A percentile compares a stretch with the other conserved stretches of the same genome.
These are phyloP conservation scores for Diaporthe citrichinensis DNA, from an alignment of 2,329 filamentous ascomycete genomes.

Conservation along the genomic window DNA sequence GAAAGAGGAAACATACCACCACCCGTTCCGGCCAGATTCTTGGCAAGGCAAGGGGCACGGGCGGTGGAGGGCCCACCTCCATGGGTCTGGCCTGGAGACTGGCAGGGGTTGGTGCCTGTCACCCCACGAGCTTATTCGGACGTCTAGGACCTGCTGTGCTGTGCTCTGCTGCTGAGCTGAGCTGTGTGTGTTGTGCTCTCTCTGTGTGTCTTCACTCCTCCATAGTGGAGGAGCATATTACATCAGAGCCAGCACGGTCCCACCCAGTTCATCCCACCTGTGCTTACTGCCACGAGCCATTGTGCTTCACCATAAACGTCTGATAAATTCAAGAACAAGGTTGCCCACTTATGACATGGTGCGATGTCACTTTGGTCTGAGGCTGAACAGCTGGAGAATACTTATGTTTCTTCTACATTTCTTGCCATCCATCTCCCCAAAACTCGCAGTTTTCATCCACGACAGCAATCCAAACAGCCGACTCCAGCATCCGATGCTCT, in stretches of 20 bases:
- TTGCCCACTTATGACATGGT: background rate
- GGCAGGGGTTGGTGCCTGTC: conserved; percentile 24
- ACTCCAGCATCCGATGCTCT: background rate
- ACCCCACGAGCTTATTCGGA: conserved; percentile 34
- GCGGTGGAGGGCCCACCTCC: background rate
- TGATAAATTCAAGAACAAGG: background rate
- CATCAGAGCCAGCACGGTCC: background rate
- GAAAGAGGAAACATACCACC: background rate
- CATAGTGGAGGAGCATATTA: background rate
- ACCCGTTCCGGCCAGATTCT: conserved; percentile 15
- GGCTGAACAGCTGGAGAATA: background rate
- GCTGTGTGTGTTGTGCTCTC: background rate
- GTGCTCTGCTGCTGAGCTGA: background rate
- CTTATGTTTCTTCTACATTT: background rate
- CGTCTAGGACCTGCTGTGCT: background rate
- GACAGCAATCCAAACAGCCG: background rate
- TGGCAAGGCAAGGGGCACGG: background rate
- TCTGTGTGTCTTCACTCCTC: background rate
- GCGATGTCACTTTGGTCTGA: background rate
- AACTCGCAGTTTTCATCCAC: no score
- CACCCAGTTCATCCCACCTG: background rate
- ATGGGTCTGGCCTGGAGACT: background rate
- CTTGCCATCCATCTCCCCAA: background rate
- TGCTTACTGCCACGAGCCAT: background rate
- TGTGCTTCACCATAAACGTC: background rate